phyloP scores from a whole-genome alignment of 352 stramenopile species.

The Globisporangium spinosum region DNA sequence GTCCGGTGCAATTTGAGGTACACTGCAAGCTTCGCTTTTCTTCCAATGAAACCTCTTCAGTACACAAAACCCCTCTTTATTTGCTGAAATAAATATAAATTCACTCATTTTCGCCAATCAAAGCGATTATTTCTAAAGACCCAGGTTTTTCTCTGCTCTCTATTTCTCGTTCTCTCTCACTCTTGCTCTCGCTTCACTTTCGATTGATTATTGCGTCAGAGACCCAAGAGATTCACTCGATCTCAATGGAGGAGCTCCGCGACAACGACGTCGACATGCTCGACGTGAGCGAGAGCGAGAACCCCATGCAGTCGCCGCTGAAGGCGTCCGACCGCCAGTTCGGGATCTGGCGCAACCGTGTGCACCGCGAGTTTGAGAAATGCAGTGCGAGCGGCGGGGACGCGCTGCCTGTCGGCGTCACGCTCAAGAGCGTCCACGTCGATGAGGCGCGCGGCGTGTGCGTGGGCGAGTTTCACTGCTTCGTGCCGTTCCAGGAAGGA shows the following conservation, averaged over 20 bases:
- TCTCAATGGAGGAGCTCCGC: not conserved
- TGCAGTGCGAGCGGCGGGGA: conserved; percentile 24
- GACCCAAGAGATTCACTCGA: not conserved
- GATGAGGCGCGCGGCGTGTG: conserved; percentile 47
- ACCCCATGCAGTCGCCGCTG: not conserved
- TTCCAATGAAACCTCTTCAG: not conserved
- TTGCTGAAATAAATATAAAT: not conserved
- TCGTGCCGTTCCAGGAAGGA: conserved; percentile 68
- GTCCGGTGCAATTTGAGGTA: not conserved
- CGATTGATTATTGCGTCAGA: not conserved
- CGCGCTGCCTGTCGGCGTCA: conserved; percentile 37
- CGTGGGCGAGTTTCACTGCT: conserved; percentile 63
- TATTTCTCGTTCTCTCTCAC: not conserved
- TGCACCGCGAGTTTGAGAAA: conserved; percentile 74
- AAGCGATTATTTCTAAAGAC: not conserved
- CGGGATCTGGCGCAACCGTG: conserved; percentile 67
- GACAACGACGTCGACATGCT: conserved; percentile 19
- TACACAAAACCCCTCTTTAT: not conserved
- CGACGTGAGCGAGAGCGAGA: conserved; percentile 12
- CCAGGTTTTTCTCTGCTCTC: not conserved
- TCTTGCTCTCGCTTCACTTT: not conserved
- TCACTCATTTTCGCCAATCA: not conserved
- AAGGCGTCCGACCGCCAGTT: conserved; percentile 42
- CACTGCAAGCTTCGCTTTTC: not conserved
- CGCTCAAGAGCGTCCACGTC: conserved; percentile 40